Evolutionary conservation across 805 yeast species (phyloP).

Genomic region (Starmerella sp.): DNA sequence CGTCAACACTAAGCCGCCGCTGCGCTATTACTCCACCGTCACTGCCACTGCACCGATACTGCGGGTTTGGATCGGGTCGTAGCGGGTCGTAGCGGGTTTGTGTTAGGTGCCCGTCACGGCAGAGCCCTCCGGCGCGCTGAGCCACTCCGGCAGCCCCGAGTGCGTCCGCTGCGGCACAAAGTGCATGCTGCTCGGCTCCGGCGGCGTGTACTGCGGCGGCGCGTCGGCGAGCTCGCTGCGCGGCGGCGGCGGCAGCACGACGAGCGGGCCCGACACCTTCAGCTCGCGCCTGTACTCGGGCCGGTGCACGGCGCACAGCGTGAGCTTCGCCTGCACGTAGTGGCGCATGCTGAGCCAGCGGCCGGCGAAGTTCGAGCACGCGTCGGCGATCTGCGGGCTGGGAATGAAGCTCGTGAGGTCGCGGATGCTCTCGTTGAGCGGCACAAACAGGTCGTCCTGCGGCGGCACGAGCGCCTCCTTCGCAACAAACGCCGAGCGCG

Average conservation of each 20-base stretch:
- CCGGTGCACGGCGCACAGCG: not conserved
- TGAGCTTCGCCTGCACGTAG: not conserved
- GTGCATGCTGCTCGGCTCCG: not conserved
- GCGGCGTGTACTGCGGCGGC: constrained; percentile 14
- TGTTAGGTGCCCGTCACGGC: not conserved
- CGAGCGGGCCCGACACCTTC: not conserved
- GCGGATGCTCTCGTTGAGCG: not conserved
- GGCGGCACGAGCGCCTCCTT: not conserved
- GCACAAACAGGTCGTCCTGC: not conserved
- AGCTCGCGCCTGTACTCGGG: not conserved
- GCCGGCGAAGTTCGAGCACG: constrained; percentile 13
- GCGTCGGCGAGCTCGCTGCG: constrained; percentile 4
- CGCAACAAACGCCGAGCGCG: not conserved
- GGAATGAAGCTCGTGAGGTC: constrained; percentile 10
- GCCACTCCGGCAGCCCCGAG: not conserved
- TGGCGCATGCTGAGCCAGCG: constrained; percentile 14
- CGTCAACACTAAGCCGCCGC: too few species aligned
- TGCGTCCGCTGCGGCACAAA: not conserved
- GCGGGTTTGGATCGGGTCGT: not conserved
- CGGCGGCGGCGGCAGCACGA: constrained; percentile 3
- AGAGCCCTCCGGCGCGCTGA: too few species aligned
- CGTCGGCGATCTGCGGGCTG: constrained; percentile 1
- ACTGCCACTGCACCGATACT: too few species aligned
- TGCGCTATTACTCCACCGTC: too few species aligned
- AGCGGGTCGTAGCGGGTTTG: not conserved